phyloP scores from a whole-genome alignment of 345 rosid species.

The Durio zibethinus region DNA sequence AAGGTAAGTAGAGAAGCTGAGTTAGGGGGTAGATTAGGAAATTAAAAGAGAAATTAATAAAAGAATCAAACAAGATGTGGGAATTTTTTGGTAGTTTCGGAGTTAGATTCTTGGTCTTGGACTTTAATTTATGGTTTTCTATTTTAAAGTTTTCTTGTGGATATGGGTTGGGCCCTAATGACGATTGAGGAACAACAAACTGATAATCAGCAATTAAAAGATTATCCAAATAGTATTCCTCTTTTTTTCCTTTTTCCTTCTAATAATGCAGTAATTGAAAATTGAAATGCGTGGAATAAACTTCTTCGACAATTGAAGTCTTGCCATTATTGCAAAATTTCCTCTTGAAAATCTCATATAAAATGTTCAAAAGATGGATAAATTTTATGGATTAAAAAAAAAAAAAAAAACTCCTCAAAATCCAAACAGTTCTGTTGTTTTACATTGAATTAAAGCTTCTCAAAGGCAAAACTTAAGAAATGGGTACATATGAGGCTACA shows the following conservation, averaged over 20 bases:
- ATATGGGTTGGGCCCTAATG: not conserved
- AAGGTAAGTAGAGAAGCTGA: no score
- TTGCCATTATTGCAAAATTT: not conserved
- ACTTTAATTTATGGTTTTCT: not conserved
- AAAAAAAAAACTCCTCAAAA: no score
- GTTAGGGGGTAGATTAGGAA: no score
- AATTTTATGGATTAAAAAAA: no score
- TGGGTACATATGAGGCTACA: no score
- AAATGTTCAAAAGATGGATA: not conserved
- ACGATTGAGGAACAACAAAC: not conserved
- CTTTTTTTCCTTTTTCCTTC: not conserved
- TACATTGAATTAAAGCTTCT: not conserved
- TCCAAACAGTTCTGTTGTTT: no score
- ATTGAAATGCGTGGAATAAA: not conserved
- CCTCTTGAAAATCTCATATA: not conserved
- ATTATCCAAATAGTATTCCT: not conserved
- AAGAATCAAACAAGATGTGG: no score
- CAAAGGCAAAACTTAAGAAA: not conserved
- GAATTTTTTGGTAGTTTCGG: slow-evolving; percentile 10
- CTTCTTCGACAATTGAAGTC: not conserved
- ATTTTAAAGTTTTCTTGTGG: not conserved
- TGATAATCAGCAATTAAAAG: not conserved
- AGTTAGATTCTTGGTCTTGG: not conserved
- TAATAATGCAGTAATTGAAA: not conserved
- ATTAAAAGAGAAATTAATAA: no score